Base-by-base conservation (phyloP, 352 stramenopile genomes). In the Pythium volutum region DNA sequence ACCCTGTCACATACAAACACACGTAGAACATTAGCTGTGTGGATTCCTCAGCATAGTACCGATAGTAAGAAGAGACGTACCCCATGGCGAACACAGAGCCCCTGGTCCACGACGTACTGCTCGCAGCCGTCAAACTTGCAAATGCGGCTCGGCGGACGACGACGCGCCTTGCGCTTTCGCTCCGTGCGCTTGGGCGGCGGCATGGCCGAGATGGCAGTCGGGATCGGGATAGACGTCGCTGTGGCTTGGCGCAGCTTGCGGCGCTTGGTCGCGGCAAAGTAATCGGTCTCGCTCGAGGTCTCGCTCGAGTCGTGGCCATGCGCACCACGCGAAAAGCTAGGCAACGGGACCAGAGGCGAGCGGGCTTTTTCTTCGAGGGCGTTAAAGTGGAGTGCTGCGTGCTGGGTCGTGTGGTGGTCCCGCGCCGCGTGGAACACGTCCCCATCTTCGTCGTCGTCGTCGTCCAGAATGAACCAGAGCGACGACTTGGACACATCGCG, bases 101-200 rank as follows among this genome's bases (percentile, higher is more conserved):
- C 81, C 55, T 88, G 77, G 42, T 91, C 80, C 45, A 89, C 81
- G 36, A 91, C 80, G 52, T 91, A 91, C 63, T 91, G 77, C 54
- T 88, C 81, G 49, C 81, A 91, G 27, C 71, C 76, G 47, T 89
- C 79, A 42, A 77, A 74, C 56, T 91, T 89, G 60, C 79, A 91
- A 42, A 88, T 81, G 42, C 81, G 79, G 33, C 79, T 88, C 11
- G 79, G 76, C 8, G 78, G 77, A 27, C 78, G 67, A 8, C 73
- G 62, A 3, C 66, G 42, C 9, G 78, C 76, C 16, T 79, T 80
- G 23, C 81, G 79, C 47, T 89, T 80, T 15, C 71, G 69, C 20
- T 88, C 71, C 3, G 62, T 55, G 39, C 68, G 54, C 50, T 71
- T 83, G 52, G 34, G 69, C 67, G 39, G 25, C 4, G 49, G 41